Evolutionary conservation across 495 filamentous ascomycete species (phyloP), one percentile per base, ranked within the genome.

Genomic region (Thozetella sp.): DNA sequence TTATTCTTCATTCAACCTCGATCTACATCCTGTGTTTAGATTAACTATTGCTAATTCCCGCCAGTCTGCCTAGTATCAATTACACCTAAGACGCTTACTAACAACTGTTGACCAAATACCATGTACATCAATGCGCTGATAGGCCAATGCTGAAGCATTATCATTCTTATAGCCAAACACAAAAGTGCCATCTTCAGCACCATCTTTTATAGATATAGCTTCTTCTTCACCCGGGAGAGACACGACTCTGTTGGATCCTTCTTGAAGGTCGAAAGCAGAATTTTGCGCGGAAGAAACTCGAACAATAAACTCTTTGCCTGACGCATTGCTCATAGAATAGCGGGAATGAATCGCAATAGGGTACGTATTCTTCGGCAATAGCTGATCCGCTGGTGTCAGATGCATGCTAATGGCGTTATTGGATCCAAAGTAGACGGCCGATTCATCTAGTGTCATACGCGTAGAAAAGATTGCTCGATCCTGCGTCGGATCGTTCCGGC

Each of bases 171-270:
- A 77, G 77, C 79, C 78, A 0, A 78, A 79, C 72, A 81, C 79
- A 52, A 82, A 64, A 0, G 75, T 77, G 2, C 78, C 77, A 4
- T 80, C 80, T 22, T 80, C 82, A 46, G 82, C 70, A 2, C 80
- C 82, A 20, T 30, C 27, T 37, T 37, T 22, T 30, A 55, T 55
- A 22, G 26, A 30, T 22, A 37, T 37, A 2, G 53, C 24, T 30
- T 30, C 13, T 22, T 30, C 26, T 22, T 55, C 24, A 12, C 53
- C 53, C 24, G 53, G 53, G 24, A 37, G 23, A 22, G 25, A 25
- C 24, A 55, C 27, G 20, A 55, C 53, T 37, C 53, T 30, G 53
- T 55, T 55, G 53, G 53, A 55, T 3, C 26, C 53, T 30, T 55
- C 53, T 6, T 15, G 24, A 37, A 55, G 24, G 23, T 55, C 53